Base-by-base conservation (phyloP, 352 stramenopile genomes). In the Globisporangium middletonii region DNA sequence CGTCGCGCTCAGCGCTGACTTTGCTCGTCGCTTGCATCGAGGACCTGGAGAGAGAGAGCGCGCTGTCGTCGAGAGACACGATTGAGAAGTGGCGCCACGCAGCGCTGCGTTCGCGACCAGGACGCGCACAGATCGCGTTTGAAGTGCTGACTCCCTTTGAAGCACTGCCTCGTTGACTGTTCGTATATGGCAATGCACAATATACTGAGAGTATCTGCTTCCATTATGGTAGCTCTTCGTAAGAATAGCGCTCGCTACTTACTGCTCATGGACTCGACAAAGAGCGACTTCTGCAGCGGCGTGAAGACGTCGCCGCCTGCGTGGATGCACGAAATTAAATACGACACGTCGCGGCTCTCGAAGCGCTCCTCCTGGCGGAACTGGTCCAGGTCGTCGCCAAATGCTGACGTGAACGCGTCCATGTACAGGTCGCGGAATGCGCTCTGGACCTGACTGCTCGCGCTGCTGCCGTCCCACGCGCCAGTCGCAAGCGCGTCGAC, bases 281-380 rank as follows among this genome's bases (percentile, higher is more conserved):
- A 92, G 27, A 94, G 79, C 65, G 83, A 85, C 58, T 94, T 85
- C 60, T 95, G 83, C 44, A 93, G 65, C 16, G 83, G 81, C 27
- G 83, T 77, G 63, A 92, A 93, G 50, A 93, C 69, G 67, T 95
- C 83, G 49, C 69, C 81, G 28, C 83, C 80, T 11, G 79, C 72
- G 52, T 92, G 77, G 62, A 95, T 93, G 60, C 83, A 89, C 43
- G 81, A 89, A 65, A 95, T 92, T 84, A 95, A 89, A 88, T 90
- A 92, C 46, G 68, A 75, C 63, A 95, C 86, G 67, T 95, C 86
- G 59, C 87, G 91, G 62, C 72, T 89, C 54, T 92, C 80, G 62
- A 95, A 95, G 65, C 75, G 70, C 57, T 93, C 83, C 62, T 95
- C 86, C 63, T 88, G 86, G 33, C 86, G 86, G 62, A 93, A 93